Evolutionary conservation across 805 yeast genomes (phyloP).

Genomic region (Candida chilensis): DNA sequence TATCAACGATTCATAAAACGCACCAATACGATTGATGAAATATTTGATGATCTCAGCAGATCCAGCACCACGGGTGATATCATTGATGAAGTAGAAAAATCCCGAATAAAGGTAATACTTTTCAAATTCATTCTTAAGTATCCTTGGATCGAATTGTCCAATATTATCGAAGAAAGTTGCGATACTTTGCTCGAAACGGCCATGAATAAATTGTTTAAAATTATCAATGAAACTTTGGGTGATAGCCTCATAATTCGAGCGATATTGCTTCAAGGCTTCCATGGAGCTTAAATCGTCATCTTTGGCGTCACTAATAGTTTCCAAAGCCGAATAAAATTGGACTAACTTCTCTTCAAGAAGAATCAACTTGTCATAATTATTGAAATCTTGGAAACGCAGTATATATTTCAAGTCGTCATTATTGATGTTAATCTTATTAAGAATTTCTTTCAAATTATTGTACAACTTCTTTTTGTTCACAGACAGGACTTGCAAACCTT

Average conservation of each 20-base stretch:
- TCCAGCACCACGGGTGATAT: slow-evolving; percentile 6
- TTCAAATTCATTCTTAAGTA: slow-evolving; percentile 14
- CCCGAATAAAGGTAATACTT: slow-evolving; percentile 19
- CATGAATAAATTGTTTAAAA: slow-evolving; percentile 25
- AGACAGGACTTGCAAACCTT: slow-evolving; percentile 77
- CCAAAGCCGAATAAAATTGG: slow-evolving; percentile 54
- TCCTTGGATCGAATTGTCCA: slow-evolving; percentile 11
- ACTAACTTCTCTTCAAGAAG: slow-evolving; percentile 45
- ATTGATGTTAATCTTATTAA: slow-evolving; percentile 63
- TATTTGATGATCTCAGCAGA: slow-evolving; percentile 12
- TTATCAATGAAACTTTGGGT: slow-evolving; percentile 39
- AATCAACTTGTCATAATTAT: slow-evolving; percentile 30
- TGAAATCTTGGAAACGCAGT: slow-evolving; percentile 36
- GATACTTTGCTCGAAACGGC: slow-evolving; percentile 29
- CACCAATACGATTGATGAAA: too few species aligned
- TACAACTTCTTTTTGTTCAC: slow-evolving; percentile 72
- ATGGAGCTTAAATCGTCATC: slow-evolving; percentile 46
- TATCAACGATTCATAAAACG: too few species aligned
- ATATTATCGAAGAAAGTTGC: slow-evolving; percentile 20
- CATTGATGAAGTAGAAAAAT: slow-evolving; percentile 15
- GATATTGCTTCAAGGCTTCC: slow-evolving; percentile 65
- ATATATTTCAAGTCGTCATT: slow-evolving; percentile 41
- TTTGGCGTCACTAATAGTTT: slow-evolving; percentile 38
- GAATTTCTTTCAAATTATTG: slow-evolving; percentile 57
- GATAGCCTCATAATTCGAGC: slow-evolving; percentile 47